phyloP scores from a whole-genome alignment of 148 eudicot species.

The Camellia japonica region DNA sequence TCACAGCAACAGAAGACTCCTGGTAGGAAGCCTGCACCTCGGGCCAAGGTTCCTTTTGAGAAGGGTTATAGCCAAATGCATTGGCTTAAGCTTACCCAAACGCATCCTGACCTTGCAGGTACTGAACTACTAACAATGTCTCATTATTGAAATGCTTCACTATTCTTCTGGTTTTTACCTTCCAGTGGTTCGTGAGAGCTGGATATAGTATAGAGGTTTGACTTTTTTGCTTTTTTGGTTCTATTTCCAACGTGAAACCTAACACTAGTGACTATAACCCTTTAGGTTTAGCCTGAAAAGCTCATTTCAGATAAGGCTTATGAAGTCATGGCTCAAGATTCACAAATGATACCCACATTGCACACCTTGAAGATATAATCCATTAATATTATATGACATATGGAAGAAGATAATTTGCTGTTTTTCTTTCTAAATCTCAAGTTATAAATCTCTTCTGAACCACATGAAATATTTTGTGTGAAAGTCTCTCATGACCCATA shows the following conservation, averaged over 20 bases:
- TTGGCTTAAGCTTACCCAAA: slow-evolving; percentile 91
- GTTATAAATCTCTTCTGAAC: background rate
- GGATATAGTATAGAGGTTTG: background rate
- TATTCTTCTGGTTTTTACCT: background rate
- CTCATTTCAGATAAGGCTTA: background rate
- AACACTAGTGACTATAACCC: background rate
- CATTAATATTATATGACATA: background rate
- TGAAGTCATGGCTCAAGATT: background rate
- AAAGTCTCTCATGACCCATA: no score
- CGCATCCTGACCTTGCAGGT: slow-evolving; percentile 98
- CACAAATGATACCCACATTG: background rate
- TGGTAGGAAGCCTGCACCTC: slow-evolving; percentile 47
- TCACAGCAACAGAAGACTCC: slow-evolving; percentile 31
- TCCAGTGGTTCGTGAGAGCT: background rate
- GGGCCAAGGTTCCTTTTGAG: slow-evolving; percentile 92
- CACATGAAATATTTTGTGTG: no score
- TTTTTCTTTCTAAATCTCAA: background rate
- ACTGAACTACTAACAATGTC: background rate
- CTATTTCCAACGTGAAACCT: no score
- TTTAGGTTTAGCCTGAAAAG: background rate
- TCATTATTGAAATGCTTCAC: background rate
- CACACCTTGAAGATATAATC: background rate
- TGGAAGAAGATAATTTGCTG: background rate
- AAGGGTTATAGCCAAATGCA: slow-evolving; percentile 94
- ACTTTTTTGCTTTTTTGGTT: background rate